Conservation (phyloP, 2,329 filamentous ascomycete species). For the Neofusicoccum umdonicola region DNA sequence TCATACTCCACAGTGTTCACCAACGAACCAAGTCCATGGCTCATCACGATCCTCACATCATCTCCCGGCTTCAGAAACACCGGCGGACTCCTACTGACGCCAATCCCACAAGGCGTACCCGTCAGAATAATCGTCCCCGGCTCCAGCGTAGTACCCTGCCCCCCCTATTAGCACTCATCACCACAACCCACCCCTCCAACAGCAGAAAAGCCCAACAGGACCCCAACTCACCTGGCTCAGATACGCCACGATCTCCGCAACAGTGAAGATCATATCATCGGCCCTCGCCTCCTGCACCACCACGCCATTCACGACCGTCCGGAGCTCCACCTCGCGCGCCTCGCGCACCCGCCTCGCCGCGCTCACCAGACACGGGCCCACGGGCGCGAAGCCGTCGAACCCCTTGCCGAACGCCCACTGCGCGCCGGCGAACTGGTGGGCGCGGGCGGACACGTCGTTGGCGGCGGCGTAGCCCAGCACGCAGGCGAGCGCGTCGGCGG, state of each 20-base stretch:
- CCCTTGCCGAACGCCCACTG: slow-evolving; percentile 43
- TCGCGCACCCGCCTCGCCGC: slow-evolving; percentile 29
- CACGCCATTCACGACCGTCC: slow-evolving; percentile 46
- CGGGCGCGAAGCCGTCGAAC: slow-evolving; percentile 46
- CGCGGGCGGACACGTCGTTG: slow-evolving; percentile 63
- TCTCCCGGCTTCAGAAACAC: not conserved
- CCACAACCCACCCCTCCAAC: too few relatives aligned
- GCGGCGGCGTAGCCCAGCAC: slow-evolving; percentile 63
- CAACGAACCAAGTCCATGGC: slow-evolving; percentile 23
- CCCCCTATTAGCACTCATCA: not conserved
- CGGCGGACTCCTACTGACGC: not conserved
- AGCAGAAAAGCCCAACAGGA: not conserved
- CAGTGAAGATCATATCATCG: slow-evolving; percentile 62
- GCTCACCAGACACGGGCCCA: slow-evolving; percentile 39
- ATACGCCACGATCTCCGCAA: slow-evolving; percentile 59
- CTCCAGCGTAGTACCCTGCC: slow-evolving; percentile 56
- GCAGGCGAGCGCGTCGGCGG: slow-evolving; percentile 57
- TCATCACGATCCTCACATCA: slow-evolving; percentile 11
- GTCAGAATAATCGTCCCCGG: slow-evolving; percentile 67
- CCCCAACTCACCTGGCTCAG: slow-evolving; percentile 48
- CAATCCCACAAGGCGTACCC: slow-evolving; percentile 46
- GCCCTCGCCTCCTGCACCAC: slow-evolving; percentile 43
- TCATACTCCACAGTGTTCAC: slow-evolving; percentile 23
- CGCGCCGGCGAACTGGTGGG: slow-evolving; percentile 46
- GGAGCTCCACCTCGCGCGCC: slow-evolving; percentile 33